Evolutionary conservation across 2,329 filamentous ascomycete genomes (phyloP), one percentile per base, ranked within the genome.

Genomic region (Colletotrichum sp.): DNA sequence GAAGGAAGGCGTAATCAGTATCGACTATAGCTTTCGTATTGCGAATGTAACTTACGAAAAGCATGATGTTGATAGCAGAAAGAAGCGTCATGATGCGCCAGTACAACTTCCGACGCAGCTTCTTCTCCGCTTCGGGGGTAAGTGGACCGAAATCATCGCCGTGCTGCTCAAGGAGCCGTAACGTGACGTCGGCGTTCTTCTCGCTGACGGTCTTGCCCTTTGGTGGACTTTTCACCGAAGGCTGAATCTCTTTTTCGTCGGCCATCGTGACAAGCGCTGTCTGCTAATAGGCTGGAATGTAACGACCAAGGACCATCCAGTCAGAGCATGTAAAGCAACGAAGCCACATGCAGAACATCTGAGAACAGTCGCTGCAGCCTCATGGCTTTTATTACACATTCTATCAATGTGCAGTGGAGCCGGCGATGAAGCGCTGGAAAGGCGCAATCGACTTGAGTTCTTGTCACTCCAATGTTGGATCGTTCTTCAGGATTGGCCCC

Each of bases 171-270:
- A 86, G 76, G 6, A 85, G 70, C 1, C 80, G 79, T 9, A 85
- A 73, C 2, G 84, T 85, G n/a, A 81, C 83, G 72, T 85, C 84
- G 18, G 84, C 83, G 67, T 83, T 81, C 65, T 82, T 81, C 64
- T 76, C 74, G 16, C 55, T 38, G 12, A 78, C 76, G 1, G 72
- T 75, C 60, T 68, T 75, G 15, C 58, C 72, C 28, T 75, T 75
- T 13, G 58, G 43, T 8, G 56, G 18, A 21, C 34, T 32, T n/a
- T 24, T 69, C 21, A 70, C 70, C 8, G 69, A 48, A 10, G 36
- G 74, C 8, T 66, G 36, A 18, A 21, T 15, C 56, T 30, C 55
- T 15, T 73, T 76, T 15, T 73, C 73, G 55, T 73, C 65, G n/a
- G 73, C 64, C 73, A 76, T 76, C 24, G 4, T 65, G 9, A 26